phyloP scores from a whole-genome alignment of 139 green algal species.

The Chlamydomonas eustigma region DNA sequence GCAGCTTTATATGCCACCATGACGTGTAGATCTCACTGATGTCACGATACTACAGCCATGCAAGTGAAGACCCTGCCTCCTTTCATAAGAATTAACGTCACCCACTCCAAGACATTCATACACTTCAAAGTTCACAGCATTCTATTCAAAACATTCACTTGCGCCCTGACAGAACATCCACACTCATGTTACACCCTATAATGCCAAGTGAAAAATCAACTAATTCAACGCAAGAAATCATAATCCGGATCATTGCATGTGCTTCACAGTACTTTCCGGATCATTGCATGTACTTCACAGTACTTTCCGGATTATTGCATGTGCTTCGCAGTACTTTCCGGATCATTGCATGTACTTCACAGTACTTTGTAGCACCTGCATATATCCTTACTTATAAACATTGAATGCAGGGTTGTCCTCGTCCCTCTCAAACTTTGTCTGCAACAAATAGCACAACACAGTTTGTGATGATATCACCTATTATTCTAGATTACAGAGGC shows the following conservation, averaged over 20 bases:
- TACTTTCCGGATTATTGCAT: background rate
- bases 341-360: background rate
- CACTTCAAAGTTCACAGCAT: no score
- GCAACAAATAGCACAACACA: background rate
- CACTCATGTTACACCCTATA: no score
- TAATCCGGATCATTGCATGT: background rate
- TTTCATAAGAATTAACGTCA: background rate
- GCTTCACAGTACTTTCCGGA: background rate
- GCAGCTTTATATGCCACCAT: no score
- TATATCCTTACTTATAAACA: background rate
- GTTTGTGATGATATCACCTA: background rate
- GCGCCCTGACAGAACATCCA: no score
- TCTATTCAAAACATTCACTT: no score
- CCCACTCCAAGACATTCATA: no score
- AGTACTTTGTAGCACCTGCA: background rate
- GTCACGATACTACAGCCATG: background rate
- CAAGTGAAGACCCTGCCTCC: background rate
- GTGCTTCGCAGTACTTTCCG: background rate
- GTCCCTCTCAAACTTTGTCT: background rate
- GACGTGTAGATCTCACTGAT: background rate
- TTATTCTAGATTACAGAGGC: background rate
- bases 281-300: background rate
- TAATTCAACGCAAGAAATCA: background rate
- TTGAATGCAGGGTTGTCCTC: conserved; percentile 8
- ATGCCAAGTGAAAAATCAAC: no score